phyloP scores from a whole-genome alignment of 192 early-diverging fungal genomes.

The Mortierella alpina region DNA sequence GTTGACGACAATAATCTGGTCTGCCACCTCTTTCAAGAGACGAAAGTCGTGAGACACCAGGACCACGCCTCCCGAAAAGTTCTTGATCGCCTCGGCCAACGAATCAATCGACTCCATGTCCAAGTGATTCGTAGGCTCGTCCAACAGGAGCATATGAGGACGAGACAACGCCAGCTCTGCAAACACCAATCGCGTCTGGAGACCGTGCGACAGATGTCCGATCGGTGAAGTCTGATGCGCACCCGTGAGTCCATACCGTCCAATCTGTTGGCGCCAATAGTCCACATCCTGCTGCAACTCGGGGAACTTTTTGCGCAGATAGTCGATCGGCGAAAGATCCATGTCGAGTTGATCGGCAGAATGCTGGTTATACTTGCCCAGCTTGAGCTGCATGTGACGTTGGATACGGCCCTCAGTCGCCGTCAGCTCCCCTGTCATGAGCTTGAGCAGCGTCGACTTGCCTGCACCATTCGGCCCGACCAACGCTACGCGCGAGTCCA shows the following conservation, averaged over 20 bases:
- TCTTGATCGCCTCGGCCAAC: constrained; percentile 96
- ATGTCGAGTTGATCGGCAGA: constrained; percentile 96
- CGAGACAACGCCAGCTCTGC: constrained; percentile 88
- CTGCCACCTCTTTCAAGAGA: constrained; percentile 94
- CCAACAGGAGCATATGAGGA: constrained; percentile 96
- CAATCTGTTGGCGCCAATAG: constrained; percentile 94
- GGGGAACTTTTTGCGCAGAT: constrained; percentile 87
- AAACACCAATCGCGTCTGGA: constrained; percentile 96
- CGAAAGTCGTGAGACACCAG: constrained; percentile 99
- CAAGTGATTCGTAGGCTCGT: constrained; percentile 99
- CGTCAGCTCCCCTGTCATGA: constrained; percentile 92
- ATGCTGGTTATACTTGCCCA: constrained; percentile 98
- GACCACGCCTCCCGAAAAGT: constrained; percentile 96
- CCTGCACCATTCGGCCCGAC: constrained; percentile 96
- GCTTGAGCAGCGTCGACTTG: constrained; percentile 97
- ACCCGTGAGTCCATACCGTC: constrained; percentile 94
- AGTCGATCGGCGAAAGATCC: constrained; percentile 88
- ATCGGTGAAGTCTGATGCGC: constrained; percentile 93
- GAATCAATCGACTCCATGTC: constrained; percentile 94
- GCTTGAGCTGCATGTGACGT: constrained; percentile 92
- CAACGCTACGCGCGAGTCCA: constrained; percentile 98
- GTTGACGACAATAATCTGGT: constrained; percentile 94
- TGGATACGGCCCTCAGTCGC: constrained; percentile 88
- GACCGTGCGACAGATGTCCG: constrained; percentile 90
- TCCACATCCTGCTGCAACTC: constrained; percentile 85